Percentiles rank a stretch among this genome's conserved stretches.
Conservation (phyloP, 495 filamentous ascomycete species). For the Apiosordaria backusii region DNA sequence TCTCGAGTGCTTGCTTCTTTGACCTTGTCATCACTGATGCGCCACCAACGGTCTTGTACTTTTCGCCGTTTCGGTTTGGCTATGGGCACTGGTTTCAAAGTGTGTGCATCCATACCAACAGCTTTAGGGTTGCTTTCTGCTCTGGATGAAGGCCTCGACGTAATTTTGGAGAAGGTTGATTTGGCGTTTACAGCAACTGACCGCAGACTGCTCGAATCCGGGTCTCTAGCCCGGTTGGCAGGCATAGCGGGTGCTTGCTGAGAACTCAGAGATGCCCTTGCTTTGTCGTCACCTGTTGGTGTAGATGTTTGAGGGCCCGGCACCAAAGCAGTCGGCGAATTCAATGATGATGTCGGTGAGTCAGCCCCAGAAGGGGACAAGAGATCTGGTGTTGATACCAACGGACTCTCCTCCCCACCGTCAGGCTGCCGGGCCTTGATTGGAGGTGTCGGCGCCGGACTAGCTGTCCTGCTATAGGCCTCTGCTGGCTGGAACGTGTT, state of each 20-base stretch:
- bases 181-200: slow-evolving; percentile 44
- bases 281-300: too few relatives aligned
- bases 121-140: neutral
- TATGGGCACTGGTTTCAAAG: neutral
- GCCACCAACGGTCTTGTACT: slow-evolving; percentile 84
- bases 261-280: neutral
- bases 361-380: neutral
- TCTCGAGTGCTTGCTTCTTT: slow-evolving; percentile 90
- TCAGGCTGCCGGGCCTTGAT: slow-evolving; percentile 18
- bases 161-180: slow-evolving; percentile 40
- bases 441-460: slow-evolving; percentile 43
- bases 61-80: slow-evolving; percentile 52
- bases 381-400: slow-evolving; percentile 23
- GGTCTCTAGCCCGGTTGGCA: slow-evolving; percentile 24
- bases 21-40: slow-evolving; percentile 95
- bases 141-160: slow-evolving; percentile 23
- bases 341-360: neutral
- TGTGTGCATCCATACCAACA: neutral
- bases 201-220: slow-evolving; percentile 39
- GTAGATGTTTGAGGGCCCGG: neutral
- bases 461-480: slow-evolving; percentile 57
- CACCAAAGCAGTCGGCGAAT: neutral
- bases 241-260: neutral
- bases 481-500: slow-evolving; percentile 68
- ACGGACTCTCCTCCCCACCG: slow-evolving; percentile 17